A percentile compares a stretch with the other conserved stretches of the same genome.
Conservation (phyloP, 2,329 filamentous ascomycete genomes). For the Simplicillium sp. region DNA sequence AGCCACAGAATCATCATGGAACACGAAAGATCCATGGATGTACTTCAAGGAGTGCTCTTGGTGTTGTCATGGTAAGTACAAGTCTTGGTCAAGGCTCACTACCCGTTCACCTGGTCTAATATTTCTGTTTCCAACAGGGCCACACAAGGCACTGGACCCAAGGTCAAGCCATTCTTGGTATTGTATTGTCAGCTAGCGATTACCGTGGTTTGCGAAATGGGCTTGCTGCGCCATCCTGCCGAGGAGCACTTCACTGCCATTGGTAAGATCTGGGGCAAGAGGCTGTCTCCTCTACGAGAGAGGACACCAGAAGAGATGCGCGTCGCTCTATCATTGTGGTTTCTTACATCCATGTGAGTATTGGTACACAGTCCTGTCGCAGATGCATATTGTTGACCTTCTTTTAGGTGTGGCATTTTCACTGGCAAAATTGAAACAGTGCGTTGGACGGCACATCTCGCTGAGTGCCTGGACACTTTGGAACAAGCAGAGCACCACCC, state of each 20-base stretch:
- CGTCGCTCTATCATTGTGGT: slow-evolving; percentile 37
- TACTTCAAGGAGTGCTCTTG: slow-evolving; percentile 39
- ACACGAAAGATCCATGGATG: slow-evolving; percentile 39
- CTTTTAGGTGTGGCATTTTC: slow-evolving; percentile 22
- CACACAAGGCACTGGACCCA: slow-evolving; percentile 23
- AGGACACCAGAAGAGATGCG: slow-evolving; percentile 40
- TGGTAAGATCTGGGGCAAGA: slow-evolving; percentile 23
- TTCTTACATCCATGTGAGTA: slow-evolving; percentile 24
- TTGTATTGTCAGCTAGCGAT: slow-evolving; percentile 31
- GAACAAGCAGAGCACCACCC: slow-evolving; percentile 32
- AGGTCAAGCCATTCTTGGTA: slow-evolving; percentile 32
- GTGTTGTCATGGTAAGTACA: slow-evolving; percentile 34
- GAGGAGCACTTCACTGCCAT: slow-evolving; percentile 24
- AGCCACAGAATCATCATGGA: slow-evolving; percentile 36
- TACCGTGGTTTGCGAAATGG: slow-evolving; percentile 34
- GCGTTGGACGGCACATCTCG: slow-evolving; percentile 49
- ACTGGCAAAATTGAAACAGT: slow-evolving; percentile 40
- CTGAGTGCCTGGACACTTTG: slow-evolving; percentile 42
- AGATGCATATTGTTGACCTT: neutral
- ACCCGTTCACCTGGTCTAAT: neutral
- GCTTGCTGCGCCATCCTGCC: slow-evolving; percentile 26
- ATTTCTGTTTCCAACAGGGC: slow-evolving; percentile 26
- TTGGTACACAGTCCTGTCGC: neutral
- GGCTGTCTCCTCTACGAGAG: slow-evolving; percentile 16
- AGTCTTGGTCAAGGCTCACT: too few relatives aligned